phyloP scores from a whole-genome alignment of 352 stramenopile genomes.

The Thalassiosira livingstoniorum region DNA sequence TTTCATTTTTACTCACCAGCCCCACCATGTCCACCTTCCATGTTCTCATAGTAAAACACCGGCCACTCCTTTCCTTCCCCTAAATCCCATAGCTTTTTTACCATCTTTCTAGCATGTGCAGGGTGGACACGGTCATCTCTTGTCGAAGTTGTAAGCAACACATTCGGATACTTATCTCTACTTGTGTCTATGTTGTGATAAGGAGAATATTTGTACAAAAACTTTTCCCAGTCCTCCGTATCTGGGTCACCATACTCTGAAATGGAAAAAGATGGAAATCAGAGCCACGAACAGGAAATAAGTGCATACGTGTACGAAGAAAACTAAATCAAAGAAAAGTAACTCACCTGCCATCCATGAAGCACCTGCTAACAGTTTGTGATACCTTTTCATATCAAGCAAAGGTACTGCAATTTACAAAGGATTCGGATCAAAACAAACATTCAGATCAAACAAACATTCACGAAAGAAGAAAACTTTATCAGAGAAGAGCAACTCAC shows the following conservation, averaged over 20 bases:
- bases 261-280: too few relatives aligned
- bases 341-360: conserved; percentile 83
- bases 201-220: conserved; percentile 75
- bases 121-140: conserved; percentile 87
- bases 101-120: conserved; percentile 87
- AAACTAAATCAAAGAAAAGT: background rate
- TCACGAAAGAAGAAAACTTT: too few relatives aligned
- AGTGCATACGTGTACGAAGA: too few relatives aligned
- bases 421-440: too few relatives aligned
- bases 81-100: conserved; percentile 84
- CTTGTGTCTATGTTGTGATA: conserved; percentile 78
- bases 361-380: conserved; percentile 47
- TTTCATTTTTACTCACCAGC: conserved; percentile 30
- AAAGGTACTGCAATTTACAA: conserved; percentile 94
- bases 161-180: conserved; percentile 71
- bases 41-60: conserved; percentile 88
- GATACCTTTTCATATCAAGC: conserved; percentile 96
- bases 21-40: conserved; percentile 87
- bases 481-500: too few relatives aligned
- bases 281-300: too few relatives aligned
- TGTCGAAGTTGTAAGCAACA: conserved; percentile 86
- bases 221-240: conserved; percentile 80
- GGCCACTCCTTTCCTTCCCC: conserved; percentile 73
- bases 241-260: conserved; percentile 86
- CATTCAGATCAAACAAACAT: too few relatives aligned